A percentile compares a stretch with the other conserved stretches of the same genome.
Evolutionary conservation across 2,329 filamentous ascomycete genomes (phyloP).

Genomic region (Aspergillus neoniger): DNA sequence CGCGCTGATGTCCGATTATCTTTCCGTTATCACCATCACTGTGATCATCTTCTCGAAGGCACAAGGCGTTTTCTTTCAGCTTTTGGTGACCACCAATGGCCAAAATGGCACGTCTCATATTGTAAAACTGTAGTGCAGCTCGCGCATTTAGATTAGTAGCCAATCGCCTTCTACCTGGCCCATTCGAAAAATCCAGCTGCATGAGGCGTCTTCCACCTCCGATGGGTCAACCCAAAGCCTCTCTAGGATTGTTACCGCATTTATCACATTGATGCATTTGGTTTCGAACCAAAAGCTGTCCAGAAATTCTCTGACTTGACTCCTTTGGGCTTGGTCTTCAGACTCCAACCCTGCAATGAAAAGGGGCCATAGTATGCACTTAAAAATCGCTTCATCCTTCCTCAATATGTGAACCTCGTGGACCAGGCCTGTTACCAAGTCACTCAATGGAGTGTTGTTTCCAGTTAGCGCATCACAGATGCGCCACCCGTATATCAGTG

Average conservation of each 20-base stretch:
- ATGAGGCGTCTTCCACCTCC: neutral
- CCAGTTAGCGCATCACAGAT: slow-evolving; percentile 6
- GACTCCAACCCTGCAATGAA: slow-evolving; percentile 24
- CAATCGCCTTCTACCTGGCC: slow-evolving; percentile 16
- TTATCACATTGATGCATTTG: slow-evolving; percentile 25
- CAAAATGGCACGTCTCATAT: too few relatives aligned
- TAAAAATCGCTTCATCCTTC: slow-evolving; percentile 17
- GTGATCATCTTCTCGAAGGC: too few relatives aligned
- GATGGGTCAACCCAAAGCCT: slow-evolving; percentile 16
- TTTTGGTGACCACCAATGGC: too few relatives aligned
- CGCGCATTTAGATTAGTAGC: slow-evolving; percentile 10
- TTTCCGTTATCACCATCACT: too few relatives aligned
- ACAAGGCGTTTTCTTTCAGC: too few relatives aligned
- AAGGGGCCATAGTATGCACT: slow-evolving; percentile 27
- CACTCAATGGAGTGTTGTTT: neutral
- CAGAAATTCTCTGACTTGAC: slow-evolving; percentile 9
- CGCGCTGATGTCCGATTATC: too few relatives aligned
- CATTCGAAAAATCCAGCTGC: slow-evolving; percentile 13
- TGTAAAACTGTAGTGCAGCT: too few relatives aligned
- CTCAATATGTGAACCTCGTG: slow-evolving; percentile 9
- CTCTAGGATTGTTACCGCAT: slow-evolving; percentile 21
- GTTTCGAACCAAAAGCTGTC: slow-evolving; percentile 23
- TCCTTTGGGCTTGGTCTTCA: neutral
- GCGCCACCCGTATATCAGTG: slow-evolving; percentile 18
- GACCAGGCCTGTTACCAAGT: slow-evolving; percentile 11